These are phyloP conservation scores for Casaregolazyma suthepensis DNA, from an alignment of 1,139 yeast genomes.

Conservation along the genomic window DNA sequence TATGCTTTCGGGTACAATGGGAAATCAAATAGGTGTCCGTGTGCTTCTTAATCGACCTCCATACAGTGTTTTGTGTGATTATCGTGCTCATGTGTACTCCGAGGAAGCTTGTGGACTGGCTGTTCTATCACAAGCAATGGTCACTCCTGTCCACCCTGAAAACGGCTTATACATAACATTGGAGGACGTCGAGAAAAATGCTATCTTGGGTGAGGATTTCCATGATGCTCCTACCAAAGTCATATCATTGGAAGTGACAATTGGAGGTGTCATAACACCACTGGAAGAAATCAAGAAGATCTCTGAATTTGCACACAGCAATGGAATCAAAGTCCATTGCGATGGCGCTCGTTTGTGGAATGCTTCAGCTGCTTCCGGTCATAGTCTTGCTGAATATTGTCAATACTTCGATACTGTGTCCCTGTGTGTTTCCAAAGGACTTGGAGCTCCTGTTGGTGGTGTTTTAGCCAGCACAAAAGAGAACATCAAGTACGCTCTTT, in stretches of 20 bases:
- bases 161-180: conserved; percentile 73
- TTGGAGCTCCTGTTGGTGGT: conserved; percentile 95
- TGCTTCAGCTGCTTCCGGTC: conserved; percentile 71
- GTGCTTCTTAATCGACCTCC: conserved; percentile 82
- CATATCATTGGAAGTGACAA: conserved; percentile 79
- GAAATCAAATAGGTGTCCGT: conserved; percentile 82
- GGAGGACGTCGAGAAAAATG: conserved; percentile 63
- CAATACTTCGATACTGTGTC: conserved; percentile 81
- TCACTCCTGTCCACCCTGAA: conserved; percentile 68
- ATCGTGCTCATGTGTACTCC: conserved; percentile 75
- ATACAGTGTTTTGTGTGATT: conserved; percentile 74
- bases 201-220: conserved; percentile 71
- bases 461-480: conserved; percentile 65
- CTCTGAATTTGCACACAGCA: conserved; percentile 60
- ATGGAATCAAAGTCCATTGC: conserved; percentile 65
- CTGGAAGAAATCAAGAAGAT: conserved; percentile 72
- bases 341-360: conserved; percentile 98
- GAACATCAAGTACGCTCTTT: conserved; percentile 68
- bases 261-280: conserved; percentile 79
- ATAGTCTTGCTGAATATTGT: conserved; percentile 67
- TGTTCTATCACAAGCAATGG: conserved; percentile 87
- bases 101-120: conserved; percentile 93
- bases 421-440: conserved; percentile 79
- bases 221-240: conserved; percentile 87
- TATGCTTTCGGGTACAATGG: conserved; percentile 85